Evolutionary conservation across 2,329 filamentous ascomycete genomes (phyloP).

Genomic region (Curvularia eragrostidis): DNA sequence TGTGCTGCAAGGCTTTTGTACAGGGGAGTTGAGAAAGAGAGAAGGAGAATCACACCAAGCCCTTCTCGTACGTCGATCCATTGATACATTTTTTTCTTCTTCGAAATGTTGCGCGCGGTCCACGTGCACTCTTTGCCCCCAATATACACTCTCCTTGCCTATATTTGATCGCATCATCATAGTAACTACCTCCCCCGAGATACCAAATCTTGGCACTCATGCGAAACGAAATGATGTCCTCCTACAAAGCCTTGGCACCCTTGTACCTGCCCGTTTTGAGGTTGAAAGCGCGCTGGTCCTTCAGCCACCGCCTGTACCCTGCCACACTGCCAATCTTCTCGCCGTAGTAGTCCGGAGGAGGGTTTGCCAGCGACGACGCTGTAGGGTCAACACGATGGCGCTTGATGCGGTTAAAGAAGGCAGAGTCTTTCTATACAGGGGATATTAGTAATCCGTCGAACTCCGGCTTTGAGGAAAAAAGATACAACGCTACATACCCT

Average conservation of each 20-base stretch:
- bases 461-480: background rate
- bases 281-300: slow-evolving; percentile 96
- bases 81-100: background rate
- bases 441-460: background rate
- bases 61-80: background rate
- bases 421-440: slow-evolving; percentile 81
- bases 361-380: slow-evolving; percentile 87
- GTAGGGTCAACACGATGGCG: slow-evolving; percentile 90
- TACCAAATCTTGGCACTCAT: background rate
- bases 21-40: background rate
- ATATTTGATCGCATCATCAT: background rate
- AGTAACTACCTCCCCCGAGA: too few species aligned
- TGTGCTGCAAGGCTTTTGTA: background rate
- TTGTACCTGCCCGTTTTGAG: slow-evolving; percentile 71
- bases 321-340: slow-evolving; percentile 96
- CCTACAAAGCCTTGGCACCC: slow-evolving; percentile 12
- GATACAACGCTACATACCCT: slow-evolving; percentile 57
- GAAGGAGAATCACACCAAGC: background rate
- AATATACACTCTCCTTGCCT: background rate
- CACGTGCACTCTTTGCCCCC: background rate
- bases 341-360: slow-evolving; percentile 96
- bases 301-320: slow-evolving; percentile 93
- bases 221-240: background rate
- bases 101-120: background rate
- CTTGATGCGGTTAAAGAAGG: slow-evolving; percentile 92